These are phyloP conservation scores for Zymoseptoria tritici DNA, from an alignment of 2,329 filamentous ascomycete genomes.

Conservation along the genomic window DNA sequence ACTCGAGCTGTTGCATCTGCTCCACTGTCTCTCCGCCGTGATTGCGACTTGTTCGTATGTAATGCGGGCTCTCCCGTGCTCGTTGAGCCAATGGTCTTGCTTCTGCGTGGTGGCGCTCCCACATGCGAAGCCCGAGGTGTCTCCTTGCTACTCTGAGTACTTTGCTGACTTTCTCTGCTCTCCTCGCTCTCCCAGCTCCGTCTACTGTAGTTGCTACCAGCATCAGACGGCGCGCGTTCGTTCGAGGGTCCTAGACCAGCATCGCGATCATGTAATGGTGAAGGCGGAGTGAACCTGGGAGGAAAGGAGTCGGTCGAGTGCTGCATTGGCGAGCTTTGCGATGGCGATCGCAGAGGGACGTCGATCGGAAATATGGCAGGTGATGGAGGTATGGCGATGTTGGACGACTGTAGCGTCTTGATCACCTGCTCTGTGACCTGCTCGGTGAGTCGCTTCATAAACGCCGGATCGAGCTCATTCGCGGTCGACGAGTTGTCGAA, in stretches of 20 bases:
- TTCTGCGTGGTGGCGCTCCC: conserved; percentile 10
- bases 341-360: conserved; percentile 27
- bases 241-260: conserved; percentile 31
- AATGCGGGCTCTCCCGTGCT: conserved; percentile 5
- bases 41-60: not conserved
- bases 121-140: conserved; percentile 17
- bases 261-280: conserved; percentile 31
- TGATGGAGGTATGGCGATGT: conserved; percentile 15
- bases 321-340: conserved; percentile 6
- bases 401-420: conserved; percentile 26
- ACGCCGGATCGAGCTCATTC: conserved; percentile 49
- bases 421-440: conserved; percentile 51
- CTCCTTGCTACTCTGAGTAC: conserved; percentile 9
- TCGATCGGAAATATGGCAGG: conserved; percentile 29
- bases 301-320: conserved; percentile 37
- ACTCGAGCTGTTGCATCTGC: conserved; percentile 6
- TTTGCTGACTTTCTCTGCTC: conserved; percentile 15
- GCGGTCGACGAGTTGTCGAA: conserved; percentile 45
- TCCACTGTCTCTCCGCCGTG: conserved; percentile 11
- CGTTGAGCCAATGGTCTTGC: conserved; percentile 10
- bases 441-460: conserved; percentile 54
- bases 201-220: conserved; percentile 12
- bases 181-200: conserved; percentile 14
- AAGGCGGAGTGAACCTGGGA: conserved; percentile 49
- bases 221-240: conserved; percentile 24